Base-by-base conservation (phyloP, 495 filamentous ascomycete genomes). In the Neurospora sp. region DNA sequence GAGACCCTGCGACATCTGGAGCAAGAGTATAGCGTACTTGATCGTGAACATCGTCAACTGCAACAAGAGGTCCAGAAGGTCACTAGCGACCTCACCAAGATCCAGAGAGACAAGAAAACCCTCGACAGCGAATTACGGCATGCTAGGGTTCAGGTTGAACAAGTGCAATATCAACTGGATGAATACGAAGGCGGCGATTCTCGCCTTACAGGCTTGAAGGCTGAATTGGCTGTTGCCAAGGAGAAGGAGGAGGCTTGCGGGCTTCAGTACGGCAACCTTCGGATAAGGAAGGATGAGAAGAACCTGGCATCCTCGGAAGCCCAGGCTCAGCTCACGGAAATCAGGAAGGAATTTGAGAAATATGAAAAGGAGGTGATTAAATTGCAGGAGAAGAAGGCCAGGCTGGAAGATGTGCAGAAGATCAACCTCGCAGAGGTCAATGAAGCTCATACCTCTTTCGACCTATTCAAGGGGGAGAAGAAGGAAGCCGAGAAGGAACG, bases 351-450 rank as follows among this genome's bases (percentile, higher is more conserved):
- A 35, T 66, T 35, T 1, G 54, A 66, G 27, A 66, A 66, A 37
- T 37, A 9, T 35, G 54, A 66, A 35, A 35, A 35, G 54, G 54
- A 66, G 12, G 54, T 37, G 12, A 66, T 35, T 9, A 66, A 35
- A 37, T 0, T 86, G 3, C 81, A 83, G 23, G 78, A 81, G 10
- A 85, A 88, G 71, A 82, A 85, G 38, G 79, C 83, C 38, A 83
- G 84, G 69, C 82, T 86, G 14, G 75, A 78, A 1, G 83, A 88
- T 5, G 81, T 85, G 40, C 88, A 90, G 39, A 82, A 83, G 39
- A 78, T 87, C 7, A 85, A 85, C 16, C 80, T 97, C 5, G 77
- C 81, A 3, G 85, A 91, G 16, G 93, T 94, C 77, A 97, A 96
- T 77, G 72, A 80, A 14, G 89, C 90, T 3, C 77, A 91, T 37